These are phyloP conservation scores for Coemansia sp. DNA, from an alignment of 192 early-diverging fungal genomes.

Conservation along the genomic window DNA sequence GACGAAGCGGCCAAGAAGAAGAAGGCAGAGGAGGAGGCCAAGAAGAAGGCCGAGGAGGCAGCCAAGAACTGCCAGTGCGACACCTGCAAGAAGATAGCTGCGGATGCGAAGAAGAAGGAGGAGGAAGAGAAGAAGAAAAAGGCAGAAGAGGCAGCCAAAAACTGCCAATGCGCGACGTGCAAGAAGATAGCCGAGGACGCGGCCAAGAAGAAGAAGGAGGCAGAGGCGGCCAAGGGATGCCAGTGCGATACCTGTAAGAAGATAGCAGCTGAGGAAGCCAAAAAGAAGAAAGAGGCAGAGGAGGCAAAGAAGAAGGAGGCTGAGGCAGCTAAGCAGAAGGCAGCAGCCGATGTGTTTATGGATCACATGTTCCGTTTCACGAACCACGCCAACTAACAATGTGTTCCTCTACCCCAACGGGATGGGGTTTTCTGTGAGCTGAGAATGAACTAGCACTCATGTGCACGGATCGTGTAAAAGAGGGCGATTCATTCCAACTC, in stretches of 20 bases:
- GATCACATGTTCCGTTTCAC: slow-evolving; percentile 12
- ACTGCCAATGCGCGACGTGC: background rate
- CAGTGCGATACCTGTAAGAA: background rate
- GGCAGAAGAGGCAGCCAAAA: slow-evolving; percentile 1
- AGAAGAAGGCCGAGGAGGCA: slow-evolving; percentile 20
- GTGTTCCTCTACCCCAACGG: too few species aligned
- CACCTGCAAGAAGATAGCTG: background rate
- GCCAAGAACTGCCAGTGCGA: slow-evolving; percentile 10
- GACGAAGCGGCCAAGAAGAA: slow-evolving; percentile 1
- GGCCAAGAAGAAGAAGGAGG: slow-evolving; percentile 13
- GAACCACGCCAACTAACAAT: background rate
- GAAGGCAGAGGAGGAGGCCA: slow-evolving; percentile 9
- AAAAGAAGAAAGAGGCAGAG: slow-evolving; percentile 3
- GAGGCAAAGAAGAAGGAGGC: slow-evolving; percentile 23
- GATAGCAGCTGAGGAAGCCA: slow-evolving; percentile 9
- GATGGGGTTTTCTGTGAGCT: too few species aligned
- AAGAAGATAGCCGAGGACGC: slow-evolving; percentile 11
- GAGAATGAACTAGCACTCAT: too few species aligned
- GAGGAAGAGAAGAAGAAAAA: slow-evolving; percentile 5
- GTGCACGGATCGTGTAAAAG: too few species aligned
- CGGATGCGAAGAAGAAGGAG: slow-evolving; percentile 7
- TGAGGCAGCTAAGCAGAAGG: slow-evolving; percentile 7
- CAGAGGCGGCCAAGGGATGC: background rate
- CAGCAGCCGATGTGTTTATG: slow-evolving; percentile 23
- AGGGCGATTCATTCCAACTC: too few species aligned